Percentiles rank a stretch among this genome's conserved stretches.
Conservation (phyloP, 2,329 filamentous ascomycete genomes). For the Diplodia seriata region DNA sequence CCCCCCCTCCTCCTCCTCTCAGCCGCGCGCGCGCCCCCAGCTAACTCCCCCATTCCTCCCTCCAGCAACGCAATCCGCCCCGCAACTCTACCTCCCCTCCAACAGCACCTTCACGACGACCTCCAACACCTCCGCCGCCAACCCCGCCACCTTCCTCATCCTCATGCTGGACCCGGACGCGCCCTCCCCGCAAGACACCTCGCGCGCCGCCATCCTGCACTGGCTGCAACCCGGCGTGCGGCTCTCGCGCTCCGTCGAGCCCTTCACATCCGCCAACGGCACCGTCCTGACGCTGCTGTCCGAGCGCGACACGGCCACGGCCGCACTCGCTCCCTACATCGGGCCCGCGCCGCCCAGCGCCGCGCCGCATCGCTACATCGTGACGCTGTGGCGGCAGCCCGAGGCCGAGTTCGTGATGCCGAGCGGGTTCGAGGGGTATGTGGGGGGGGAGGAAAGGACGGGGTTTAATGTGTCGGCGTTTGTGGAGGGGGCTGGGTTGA, state of each 20-base stretch:
- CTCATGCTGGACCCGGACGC: constrained; percentile 34
- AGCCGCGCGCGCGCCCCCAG: background rate
- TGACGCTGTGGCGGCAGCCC: constrained; percentile 31
- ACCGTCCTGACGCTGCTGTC: constrained; percentile 18
- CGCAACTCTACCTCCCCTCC: constrained; percentile 24
- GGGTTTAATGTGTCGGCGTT: constrained; percentile 23
- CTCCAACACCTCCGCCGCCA: constrained; percentile 8
- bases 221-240: constrained; percentile 30
- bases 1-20: too few species aligned
- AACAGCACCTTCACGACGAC: constrained; percentile 17
- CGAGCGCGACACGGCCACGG: constrained; percentile 10
- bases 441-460: constrained; percentile 14
- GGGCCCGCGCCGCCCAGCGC: constrained; percentile 27
- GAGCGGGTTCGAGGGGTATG: background rate
- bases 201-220: constrained; percentile 30
- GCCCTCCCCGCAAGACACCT: constrained; percentile 28
- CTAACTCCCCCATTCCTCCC: background rate
- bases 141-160: constrained; percentile 25
- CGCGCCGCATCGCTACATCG: constrained; percentile 33
- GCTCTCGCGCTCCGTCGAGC: constrained; percentile 20
- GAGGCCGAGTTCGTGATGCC: constrained; percentile 5
- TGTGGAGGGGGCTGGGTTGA: constrained; percentile 1
- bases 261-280: background rate
- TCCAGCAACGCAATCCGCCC: constrained; percentile 15
- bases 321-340: constrained; percentile 22